phyloP scores from a whole-genome alignment of 805 yeast genomes.

The Saccharomyces kudriavzevii region DNA sequence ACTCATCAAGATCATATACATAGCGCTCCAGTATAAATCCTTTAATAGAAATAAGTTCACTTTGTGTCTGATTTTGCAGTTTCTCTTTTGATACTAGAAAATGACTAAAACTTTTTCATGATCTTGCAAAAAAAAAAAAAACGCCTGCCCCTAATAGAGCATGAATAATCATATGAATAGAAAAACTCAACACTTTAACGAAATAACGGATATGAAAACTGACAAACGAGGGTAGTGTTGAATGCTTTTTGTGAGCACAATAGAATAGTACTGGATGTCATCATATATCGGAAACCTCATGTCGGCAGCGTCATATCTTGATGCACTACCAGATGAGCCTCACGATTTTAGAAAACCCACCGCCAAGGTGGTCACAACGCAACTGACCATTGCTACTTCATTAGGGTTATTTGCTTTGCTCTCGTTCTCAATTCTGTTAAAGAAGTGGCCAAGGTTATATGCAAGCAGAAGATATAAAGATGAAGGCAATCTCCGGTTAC shows the following conservation, averaged over 20 bases:
- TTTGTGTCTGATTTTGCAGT: not conserved
- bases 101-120: not conserved
- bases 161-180: not conserved
- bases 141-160: not conserved
- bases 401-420: constrained; percentile 64
- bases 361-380: constrained; percentile 64
- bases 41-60: not conserved
- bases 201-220: not conserved
- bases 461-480: constrained; percentile 57
- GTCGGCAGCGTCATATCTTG: not conserved
- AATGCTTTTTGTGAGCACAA: not conserved
- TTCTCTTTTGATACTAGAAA: not conserved
- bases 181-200: not conserved
- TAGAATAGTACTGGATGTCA: not conserved
- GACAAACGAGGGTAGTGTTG: not conserved
- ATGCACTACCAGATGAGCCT: not conserved
- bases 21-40: not conserved
- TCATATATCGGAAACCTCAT: not conserved
- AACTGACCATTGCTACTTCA: constrained; percentile 57
- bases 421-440: constrained; percentile 61
- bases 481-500: constrained; percentile 17
- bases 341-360: constrained; percentile 32
- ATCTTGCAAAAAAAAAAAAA: not conserved
- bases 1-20: not conserved
- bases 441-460: constrained; percentile 71